Evolutionary conservation across 371 early-diverging fungal genomes (phyloP).

Genomic region (Conidiobolus incongruus): DNA sequence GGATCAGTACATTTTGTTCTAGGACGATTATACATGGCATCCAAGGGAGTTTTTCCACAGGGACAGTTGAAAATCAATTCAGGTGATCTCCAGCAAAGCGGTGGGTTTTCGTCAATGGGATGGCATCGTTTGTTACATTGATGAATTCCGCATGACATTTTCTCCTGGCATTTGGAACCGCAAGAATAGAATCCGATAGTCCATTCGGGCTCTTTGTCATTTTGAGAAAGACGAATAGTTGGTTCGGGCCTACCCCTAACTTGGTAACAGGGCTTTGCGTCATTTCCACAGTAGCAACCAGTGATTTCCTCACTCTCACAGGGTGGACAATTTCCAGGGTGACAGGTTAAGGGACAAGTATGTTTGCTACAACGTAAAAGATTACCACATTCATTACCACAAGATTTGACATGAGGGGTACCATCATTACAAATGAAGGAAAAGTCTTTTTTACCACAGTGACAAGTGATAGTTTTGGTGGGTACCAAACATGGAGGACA

Average conservation of each 20-base stretch:
- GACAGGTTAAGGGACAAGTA: slow-evolving; percentile 32
- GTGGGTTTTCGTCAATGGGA: slow-evolving; percentile 17
- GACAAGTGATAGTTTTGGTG: slow-evolving; percentile 50
- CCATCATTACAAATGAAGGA: slow-evolving; percentile 46
- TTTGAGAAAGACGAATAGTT: slow-evolving; percentile 6
- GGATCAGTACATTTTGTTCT: slow-evolving; percentile 45
- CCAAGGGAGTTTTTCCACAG: slow-evolving; percentile 36
- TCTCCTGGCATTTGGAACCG: slow-evolving; percentile 26
- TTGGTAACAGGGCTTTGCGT: slow-evolving; percentile 25
- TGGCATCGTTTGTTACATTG: slow-evolving; percentile 53
- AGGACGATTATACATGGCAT: slow-evolving; percentile 11
- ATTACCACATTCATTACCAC: slow-evolving; percentile 38
- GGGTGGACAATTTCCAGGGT: slow-evolving; percentile 38
- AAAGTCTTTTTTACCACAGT: slow-evolving; percentile 46
- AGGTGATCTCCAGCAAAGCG: slow-evolving; percentile 50
- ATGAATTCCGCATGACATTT: slow-evolving; percentile 47
- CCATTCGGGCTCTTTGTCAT: slow-evolving; percentile 7
- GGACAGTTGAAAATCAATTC: slow-evolving; percentile 38
- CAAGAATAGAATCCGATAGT: slow-evolving; percentile 35
- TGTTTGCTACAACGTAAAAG: slow-evolving; percentile 49
- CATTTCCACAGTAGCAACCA: slow-evolving; percentile 45
- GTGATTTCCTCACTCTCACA: slow-evolving; percentile 29
- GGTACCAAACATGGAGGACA: slow-evolving; percentile 72
- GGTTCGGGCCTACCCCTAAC: slow-evolving; percentile 20
- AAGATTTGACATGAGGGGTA: slow-evolving; percentile 31